Percentiles rank a stretch among this genome's conserved stretches.
These are phyloP conservation scores for Polytrichum commune DNA, from an alignment of 225 moss, liverwort and hornwort species.

Conservation along the genomic window DNA sequence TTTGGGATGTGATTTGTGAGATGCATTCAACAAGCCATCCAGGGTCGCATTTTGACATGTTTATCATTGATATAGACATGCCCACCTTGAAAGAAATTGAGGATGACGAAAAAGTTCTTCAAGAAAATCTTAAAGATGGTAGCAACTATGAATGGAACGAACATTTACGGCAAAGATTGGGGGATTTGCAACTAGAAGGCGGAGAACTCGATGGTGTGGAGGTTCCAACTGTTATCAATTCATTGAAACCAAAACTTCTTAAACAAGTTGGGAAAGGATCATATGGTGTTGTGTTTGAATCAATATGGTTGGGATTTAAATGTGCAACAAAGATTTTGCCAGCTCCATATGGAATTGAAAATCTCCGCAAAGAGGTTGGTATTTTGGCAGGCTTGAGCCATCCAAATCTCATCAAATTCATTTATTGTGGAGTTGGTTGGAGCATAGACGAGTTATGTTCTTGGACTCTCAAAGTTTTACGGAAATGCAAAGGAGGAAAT, in stretches of 20 bases:
- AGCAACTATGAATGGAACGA: not conserved
- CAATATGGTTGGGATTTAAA: constrained; percentile 11
- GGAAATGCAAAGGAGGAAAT: too few relatives aligned
- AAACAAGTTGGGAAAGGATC: not conserved
- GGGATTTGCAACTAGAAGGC: not conserved
- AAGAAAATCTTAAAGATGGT: not conserved
- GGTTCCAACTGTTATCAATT: not conserved
- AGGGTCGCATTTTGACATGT: not conserved
- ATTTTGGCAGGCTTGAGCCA: constrained; percentile 14
- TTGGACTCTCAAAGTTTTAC: too few relatives aligned
- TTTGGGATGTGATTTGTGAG: not conserved
- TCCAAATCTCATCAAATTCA: constrained; percentile 16
- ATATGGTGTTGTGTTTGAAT: not conserved
- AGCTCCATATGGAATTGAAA: not conserved
- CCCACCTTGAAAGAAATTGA: not conserved
- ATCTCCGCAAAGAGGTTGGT: constrained; percentile 14
- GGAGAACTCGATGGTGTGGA: not conserved
- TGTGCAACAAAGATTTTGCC: constrained; percentile 19
- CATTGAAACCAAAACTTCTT: not conserved
- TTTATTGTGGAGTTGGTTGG: constrained; percentile 9
- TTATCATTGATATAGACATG: not conserved
- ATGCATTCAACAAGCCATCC: not conserved
- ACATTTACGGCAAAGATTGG: not conserved
- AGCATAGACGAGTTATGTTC: not conserved
- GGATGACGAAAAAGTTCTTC: not conserved